Evolutionary conservation across 2,329 filamentous ascomycete genomes (phyloP), one percentile per base, ranked within the genome.

Genomic region (Incumbomyces delicatus): DNA sequence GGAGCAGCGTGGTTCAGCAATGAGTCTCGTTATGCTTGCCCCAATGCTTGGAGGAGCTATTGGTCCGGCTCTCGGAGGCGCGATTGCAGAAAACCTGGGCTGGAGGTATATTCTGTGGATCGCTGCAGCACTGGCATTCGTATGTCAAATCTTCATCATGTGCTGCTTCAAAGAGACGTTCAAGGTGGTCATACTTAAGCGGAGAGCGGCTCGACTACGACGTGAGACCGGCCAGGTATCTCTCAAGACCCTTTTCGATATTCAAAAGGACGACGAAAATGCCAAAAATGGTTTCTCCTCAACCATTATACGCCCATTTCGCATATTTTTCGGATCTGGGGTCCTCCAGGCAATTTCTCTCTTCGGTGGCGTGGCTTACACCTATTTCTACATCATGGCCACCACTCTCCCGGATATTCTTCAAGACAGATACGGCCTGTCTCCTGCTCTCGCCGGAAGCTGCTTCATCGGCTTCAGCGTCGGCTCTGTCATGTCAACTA

Each of bases 21-120:
- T 83, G 71, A 76, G 72, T 55, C 49, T 76, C 37, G 64, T 80
- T 39, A 73, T 73, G 59, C 61, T 81, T 2, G 75, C 77, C 2
- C 77, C 78, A 0, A 63, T 81, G 77, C n/a, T 58, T 2, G 57
- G 57, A 16, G 52, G 52, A 10, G 49, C 50, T 13, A 40, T 58
- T 22, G 57, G 57, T 16, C 57, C 57, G 2, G 49, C 52, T 8
- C 55, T 60, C n/a, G 52, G 52, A 7, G 57, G 57, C n/a, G 48
- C 49, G 2, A 52, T 60, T 31, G 50, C 53, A 11, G 41, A 56
- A 35, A 50, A 30, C n/a, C 22, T 50, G 6, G 52, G 55, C 20
- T 60, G 57, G 57, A 49, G 55, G 29, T 47, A 52, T 36, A 48
- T 58, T 6, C 44, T 60, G 30, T 58, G 55, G 51, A 51, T 57